Evolutionary conservation across 2,329 filamentous ascomycete species (phyloP).

Genomic region (Aspergillus phoenicis): DNA sequence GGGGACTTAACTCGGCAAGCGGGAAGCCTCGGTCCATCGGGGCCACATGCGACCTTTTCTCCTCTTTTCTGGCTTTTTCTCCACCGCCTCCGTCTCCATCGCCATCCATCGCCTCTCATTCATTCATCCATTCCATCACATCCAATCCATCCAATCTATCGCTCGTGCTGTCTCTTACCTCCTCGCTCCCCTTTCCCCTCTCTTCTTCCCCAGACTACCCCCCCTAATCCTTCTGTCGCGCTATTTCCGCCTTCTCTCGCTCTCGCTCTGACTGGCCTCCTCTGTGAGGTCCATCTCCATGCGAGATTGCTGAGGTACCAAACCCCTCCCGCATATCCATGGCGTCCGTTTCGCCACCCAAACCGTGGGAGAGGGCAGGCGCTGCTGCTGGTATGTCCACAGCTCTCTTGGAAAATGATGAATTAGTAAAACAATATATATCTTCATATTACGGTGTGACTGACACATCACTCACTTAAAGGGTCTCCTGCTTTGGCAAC

Average conservation of each 20-base stretch:
- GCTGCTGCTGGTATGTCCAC: constrained; percentile 55
- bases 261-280: constrained; percentile 4
- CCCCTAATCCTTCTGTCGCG: constrained; percentile 10
- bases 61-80: constrained; percentile 15
- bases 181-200: constrained; percentile 9
- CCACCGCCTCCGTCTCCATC: constrained; percentile 21
- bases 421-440: too few relatives aligned
- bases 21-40: constrained; percentile 1
- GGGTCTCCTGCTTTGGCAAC: constrained; percentile 29
- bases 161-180: constrained; percentile 12
- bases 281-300: constrained; percentile 28
- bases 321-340: constrained; percentile 41
- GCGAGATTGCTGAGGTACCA: constrained; percentile 30
- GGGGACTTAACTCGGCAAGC: not conserved
- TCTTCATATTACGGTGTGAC: not conserved
- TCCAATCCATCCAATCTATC: constrained; percentile 10
- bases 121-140: constrained; percentile 11
- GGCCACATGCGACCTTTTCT: constrained; percentile 24
- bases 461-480: constrained; percentile 18
- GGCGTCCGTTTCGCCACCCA: constrained; percentile 78
- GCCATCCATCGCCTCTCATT: not conserved
- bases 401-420: not conserved
- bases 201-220: constrained; percentile 2
- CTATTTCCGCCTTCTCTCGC: not conserved
- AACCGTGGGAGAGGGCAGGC: constrained; percentile 90